Percentiles rank a stretch among this genome's conserved stretches.
These are phyloP conservation scores for Trichosporon sp. DNA, from an alignment of 1,284 basidiomycete genomes.

Conservation along the genomic window DNA sequence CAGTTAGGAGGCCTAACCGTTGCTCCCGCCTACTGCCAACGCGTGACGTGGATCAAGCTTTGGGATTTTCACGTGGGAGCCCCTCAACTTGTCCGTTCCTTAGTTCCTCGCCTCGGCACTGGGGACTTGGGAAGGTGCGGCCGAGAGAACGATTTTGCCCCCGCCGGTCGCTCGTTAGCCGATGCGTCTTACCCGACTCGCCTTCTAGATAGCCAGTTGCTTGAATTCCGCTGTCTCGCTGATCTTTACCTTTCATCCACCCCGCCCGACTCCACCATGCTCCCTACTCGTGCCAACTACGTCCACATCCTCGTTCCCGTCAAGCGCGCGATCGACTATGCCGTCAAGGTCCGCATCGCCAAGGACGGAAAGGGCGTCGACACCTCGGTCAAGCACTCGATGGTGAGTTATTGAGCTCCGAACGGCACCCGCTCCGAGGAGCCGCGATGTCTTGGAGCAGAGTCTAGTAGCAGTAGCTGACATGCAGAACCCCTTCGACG, in stretches of 20 bases:
- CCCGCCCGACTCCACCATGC: conserved; percentile 60
- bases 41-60: background rate
- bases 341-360: conserved; percentile 85
- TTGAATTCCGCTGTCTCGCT: conserved; percentile 13
- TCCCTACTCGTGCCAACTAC: conserved; percentile 69
- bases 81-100: background rate
- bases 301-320: conserved; percentile 89
- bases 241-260: conserved; percentile 11
- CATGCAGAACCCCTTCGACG: conserved; percentile 90
- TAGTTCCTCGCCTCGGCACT: conserved; percentile 9
- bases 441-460: background rate
- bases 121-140: conserved; percentile 9
- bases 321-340: conserved; percentile 69
- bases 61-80: background rate
- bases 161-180: conserved; percentile 13
- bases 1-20: background rate
- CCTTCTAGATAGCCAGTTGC: conserved; percentile 11
- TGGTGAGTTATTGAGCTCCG: conserved; percentile 65
- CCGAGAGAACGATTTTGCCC: conserved; percentile 3
- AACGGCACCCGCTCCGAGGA: background rate
- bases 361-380: conserved; percentile 88
- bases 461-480: conserved; percentile 13
- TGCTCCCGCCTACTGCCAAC: background rate
- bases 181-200: conserved; percentile 13
- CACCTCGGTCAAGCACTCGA: conserved; percentile 93